These are phyloP conservation scores for Lyophyllum atratum DNA, from an alignment of 768 basidiomycete species.

Conservation along the genomic window DNA sequence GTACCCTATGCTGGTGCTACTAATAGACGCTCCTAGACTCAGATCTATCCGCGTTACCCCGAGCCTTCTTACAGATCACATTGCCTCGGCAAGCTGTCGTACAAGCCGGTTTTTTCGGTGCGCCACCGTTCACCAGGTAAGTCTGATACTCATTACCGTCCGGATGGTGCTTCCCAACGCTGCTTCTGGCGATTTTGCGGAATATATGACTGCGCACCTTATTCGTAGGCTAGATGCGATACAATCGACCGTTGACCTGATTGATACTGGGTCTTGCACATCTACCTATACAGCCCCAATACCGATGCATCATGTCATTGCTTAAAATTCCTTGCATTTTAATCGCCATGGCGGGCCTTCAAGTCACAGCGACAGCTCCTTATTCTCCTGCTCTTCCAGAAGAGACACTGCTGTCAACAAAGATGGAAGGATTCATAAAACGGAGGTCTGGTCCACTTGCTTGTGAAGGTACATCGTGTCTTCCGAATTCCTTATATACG, in stretches of 20 bases:
- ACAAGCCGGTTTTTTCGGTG: slow-evolving; percentile 13
- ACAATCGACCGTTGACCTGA: too few species aligned
- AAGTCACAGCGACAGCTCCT: slow-evolving; percentile 48
- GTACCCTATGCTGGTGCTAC: background rate
- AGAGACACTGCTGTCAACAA: slow-evolving; percentile 35
- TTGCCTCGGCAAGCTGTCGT: slow-evolving; percentile 5
- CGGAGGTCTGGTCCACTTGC: slow-evolving; percentile 32
- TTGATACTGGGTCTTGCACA: slow-evolving; percentile 7
- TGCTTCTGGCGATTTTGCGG: background rate
- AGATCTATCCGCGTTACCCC: background rate
- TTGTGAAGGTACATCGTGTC: slow-evolving; percentile 33
- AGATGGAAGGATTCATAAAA: slow-evolving; percentile 37
- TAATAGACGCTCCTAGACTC: background rate
- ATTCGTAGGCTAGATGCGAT: background rate
- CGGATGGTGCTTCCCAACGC: background rate
- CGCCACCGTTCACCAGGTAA: slow-evolving; percentile 13
- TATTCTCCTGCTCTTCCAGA: slow-evolving; percentile 37
- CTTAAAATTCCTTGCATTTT: slow-evolving; percentile 46
- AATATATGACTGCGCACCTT: background rate
- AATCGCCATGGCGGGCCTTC: slow-evolving; percentile 43
- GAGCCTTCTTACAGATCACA: background rate
- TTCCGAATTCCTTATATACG: background rate
- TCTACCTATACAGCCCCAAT: slow-evolving; percentile 44
- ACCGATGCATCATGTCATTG: slow-evolving; percentile 44
- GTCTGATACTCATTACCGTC: background rate